Evolutionary conservation across 1,139 yeast species (phyloP), one percentile per base, ranked within the genome.

Genomic region (Magnusiomyces magnusii): DNA sequence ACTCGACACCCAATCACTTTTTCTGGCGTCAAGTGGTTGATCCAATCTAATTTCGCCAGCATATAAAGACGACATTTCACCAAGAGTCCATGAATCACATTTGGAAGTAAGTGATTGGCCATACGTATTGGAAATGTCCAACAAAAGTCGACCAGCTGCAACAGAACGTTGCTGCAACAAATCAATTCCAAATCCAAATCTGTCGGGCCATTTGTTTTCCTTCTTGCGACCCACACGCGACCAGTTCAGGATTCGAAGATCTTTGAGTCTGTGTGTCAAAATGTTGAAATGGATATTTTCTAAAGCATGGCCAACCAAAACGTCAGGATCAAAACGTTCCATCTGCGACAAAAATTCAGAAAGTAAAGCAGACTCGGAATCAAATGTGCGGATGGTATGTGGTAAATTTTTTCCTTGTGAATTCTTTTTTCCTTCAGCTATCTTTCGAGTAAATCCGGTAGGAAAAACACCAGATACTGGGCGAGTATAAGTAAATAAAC

Each of bases 51-150:
- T 74, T 62, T 64, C 80, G 80, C 66, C 83, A 79, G 75, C 92
- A 81, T 61, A 88, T 83, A 89, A 80, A 52, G 84, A 85, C 67
- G 85, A 86, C 97, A 95, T 93, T 74, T 95, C 99, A 13, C 87
- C 79, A 60, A 95, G 77, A 61, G 90, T 95, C 97, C 97, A 95
- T n/a, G 95, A 87, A 71, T 90, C 95, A 75, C 99, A 95, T 68
- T 91, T 90, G 13, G 85, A 78, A 1, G 97, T 91, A 63, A 93
- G 78, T 0, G 97, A 92, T 70, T 88, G 95, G 56, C 99, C 99
- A 84, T 92, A 82, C 68, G 91, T 97, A 71, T 93, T 93, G 57
- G 95, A 91, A 69, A 95, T 83, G 73, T 95, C 99, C 78, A 97
- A 89, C 59, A 92, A 71, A 61, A 95, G 79, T 65, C 99, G 80